Conservation (phyloP, 1,139 yeast genomes). For the Trichomonascaceae sp. region DNA sequence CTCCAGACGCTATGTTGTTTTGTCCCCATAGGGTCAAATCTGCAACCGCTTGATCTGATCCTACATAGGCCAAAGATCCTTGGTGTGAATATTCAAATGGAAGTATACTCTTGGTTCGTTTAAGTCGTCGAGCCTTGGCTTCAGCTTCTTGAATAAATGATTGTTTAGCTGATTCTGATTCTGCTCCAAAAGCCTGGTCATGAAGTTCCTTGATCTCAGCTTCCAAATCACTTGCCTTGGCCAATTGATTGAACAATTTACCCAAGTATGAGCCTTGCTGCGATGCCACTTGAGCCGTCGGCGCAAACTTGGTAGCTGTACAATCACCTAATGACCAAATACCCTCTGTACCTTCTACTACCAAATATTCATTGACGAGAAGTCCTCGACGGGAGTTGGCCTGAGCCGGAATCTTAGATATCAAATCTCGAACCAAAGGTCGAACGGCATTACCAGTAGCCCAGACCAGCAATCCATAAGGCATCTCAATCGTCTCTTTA, state of each 20-base stretch:
- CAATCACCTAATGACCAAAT: constrained; percentile 93
- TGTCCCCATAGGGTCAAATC: constrained; percentile 79
- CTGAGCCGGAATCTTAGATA: constrained; percentile 70
- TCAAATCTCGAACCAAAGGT: constrained; percentile 62
- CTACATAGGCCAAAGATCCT: constrained; percentile 64
- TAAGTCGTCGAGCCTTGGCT: constrained; percentile 36
- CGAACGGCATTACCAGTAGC: constrained; percentile 96
- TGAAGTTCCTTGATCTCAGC: constrained; percentile 37
- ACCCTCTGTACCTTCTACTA: constrained; percentile 77
- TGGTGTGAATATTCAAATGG: constrained; percentile 60
- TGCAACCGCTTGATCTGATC: constrained; percentile 90
- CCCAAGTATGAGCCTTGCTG: constrained; percentile 89
- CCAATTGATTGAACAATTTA: constrained; percentile 58
- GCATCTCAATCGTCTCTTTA: constrained; percentile 55
- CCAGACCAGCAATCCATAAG: constrained; percentile 93
- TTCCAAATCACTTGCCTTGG: constrained; percentile 60
- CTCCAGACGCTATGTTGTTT: constrained; percentile 79
- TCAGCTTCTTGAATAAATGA: constrained; percentile 35
- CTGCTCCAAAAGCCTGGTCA: constrained; percentile 34
- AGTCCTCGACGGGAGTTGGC: constrained; percentile 85
- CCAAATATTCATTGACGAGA: constrained; percentile 73
- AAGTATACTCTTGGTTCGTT: constrained; percentile 61
- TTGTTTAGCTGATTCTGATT: constrained; percentile 30
- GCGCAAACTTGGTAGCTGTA: constrained; percentile 82
- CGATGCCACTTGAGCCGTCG: constrained; percentile 96